Evolutionary conservation across 768 basidiomycete genomes (phyloP).

Genomic region (Cytidiella melzeri): DNA sequence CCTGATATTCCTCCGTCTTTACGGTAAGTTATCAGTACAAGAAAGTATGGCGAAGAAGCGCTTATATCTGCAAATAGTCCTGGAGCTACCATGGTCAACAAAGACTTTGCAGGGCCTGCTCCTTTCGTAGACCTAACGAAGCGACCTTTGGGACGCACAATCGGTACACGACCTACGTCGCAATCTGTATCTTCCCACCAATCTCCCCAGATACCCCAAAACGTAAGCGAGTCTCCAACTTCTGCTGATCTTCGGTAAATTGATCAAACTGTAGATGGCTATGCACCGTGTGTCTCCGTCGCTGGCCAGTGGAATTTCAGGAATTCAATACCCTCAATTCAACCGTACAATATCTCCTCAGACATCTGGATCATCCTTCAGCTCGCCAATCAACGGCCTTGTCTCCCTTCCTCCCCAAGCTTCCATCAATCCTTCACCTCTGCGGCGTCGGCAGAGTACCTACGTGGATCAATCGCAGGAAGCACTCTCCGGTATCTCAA

Average conservation of each 20-base stretch:
- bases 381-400: slow-evolving; percentile 35
- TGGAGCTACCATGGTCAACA: not conserved
- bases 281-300: slow-evolving; percentile 32
- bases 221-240: slow-evolving; percentile 31
- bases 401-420: slow-evolving; percentile 74
- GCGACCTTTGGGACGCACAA: slow-evolving; percentile 5
- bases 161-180: slow-evolving; percentile 34
- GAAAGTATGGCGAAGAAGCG: no score
- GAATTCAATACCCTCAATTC: slow-evolving; percentile 53
- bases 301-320: slow-evolving; percentile 34
- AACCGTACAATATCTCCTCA: slow-evolving; percentile 34
- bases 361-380: slow-evolving; percentile 34
- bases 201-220: slow-evolving; percentile 43
- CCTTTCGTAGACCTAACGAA: slow-evolving; percentile 31
- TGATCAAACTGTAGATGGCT: slow-evolving; percentile 24
- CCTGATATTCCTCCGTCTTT: slow-evolving; percentile 1
- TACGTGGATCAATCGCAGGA: slow-evolving; percentile 76
- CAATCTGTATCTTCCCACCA: slow-evolving; percentile 34
- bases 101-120: not conserved
- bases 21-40: slow-evolving; percentile 6
- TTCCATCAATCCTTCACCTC: slow-evolving; percentile 73
- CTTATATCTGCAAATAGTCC: slow-evolving; percentile 1
- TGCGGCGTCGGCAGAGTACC: slow-evolving; percentile 68
- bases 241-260: slow-evolving; percentile 1
- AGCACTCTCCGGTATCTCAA: slow-evolving; percentile 41